Conservation (phyloP, 345 rosid species). For the Populus davidiana region DNA sequence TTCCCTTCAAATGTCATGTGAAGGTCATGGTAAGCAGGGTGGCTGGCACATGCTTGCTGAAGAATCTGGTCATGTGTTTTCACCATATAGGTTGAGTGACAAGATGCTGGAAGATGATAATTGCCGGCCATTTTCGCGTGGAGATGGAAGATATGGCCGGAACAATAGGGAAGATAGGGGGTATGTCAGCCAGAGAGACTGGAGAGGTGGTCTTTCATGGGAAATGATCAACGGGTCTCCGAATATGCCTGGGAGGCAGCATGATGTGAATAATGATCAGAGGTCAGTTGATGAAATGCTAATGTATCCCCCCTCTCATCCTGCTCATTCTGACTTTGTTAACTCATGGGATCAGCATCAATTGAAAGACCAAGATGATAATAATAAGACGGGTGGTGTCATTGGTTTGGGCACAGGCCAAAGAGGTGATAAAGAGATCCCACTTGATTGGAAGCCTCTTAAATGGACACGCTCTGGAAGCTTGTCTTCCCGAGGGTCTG, state of each 20-base stretch:
- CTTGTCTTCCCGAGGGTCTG: constrained; percentile 75
- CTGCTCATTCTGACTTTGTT: constrained; percentile 43
- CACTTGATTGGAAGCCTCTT: constrained; percentile 66
- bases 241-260: constrained; percentile 46
- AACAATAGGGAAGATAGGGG: constrained; percentile 60
- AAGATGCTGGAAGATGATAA: constrained; percentile 63
- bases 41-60: constrained; percentile 64
- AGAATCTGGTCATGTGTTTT: constrained; percentile 62
- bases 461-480: constrained; percentile 77
- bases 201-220: constrained; percentile 62
- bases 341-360: constrained; percentile 55
- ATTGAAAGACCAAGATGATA: constrained; percentile 49
- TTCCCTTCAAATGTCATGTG: constrained; percentile 35
- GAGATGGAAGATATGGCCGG: constrained; percentile 69
- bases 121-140: constrained; percentile 47
- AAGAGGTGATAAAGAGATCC: constrained; percentile 52
- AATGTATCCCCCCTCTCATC: constrained; percentile 27
- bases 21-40: constrained; percentile 93
- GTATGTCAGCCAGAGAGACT: constrained; percentile 64
- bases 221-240: constrained; percentile 64
- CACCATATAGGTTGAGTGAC: constrained; percentile 49
- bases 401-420: constrained; percentile 44
- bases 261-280: constrained; percentile 48
- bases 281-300: constrained; percentile 60
- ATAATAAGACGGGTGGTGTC: constrained; percentile 36